Evolutionary conservation across 2,329 filamentous ascomycete genomes (phyloP), one percentile per base, ranked within the genome.

Genomic region (Talaromyces sp.): DNA sequence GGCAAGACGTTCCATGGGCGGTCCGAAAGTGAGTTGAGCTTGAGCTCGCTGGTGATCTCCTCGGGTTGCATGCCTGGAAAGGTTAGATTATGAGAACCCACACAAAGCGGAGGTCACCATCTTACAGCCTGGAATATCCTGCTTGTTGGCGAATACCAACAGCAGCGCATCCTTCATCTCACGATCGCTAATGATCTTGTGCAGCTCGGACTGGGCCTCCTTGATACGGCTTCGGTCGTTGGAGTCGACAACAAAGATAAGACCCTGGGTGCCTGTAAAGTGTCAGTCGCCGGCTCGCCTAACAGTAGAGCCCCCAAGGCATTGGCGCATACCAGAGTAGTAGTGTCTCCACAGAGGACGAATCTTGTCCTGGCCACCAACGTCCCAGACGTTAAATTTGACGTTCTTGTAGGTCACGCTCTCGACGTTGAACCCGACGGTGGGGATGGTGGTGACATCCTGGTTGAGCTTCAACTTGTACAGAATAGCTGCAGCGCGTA

Each of bases 361-460:
- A 73, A 98, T 98, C 88, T 98, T 98, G 85, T 98, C 93, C 83
- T 98, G 93, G 66, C 93, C 93, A 78, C 93, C 93, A 63, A 98
- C 93, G 82, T 98, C 93, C 93, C 93, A 98, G 65, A 98, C 93
- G 72, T 96, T 98, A 83, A 98, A 98, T 80, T 97, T 96, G 79
- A 97, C 93, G 78, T 98, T 98, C 85, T 97, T 97, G 84, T 96
- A 97, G 68, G 93, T 96, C 71, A 98, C 93, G 4, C 92, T 96
- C 84, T 98, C 93, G 78, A 98, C 95, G 84, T 98, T 98, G 85
- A 98, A 98, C 69, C 93, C 95, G 70, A 99, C 95, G 35, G 95
- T 99, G 53, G 95, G 95, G 74, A 98, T 98, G 57, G 95, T 98
- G 64, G 95, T 98, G 71, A 98, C 93, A 75, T 96, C 93, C 83